Evolutionary conservation across 352 stramenopile species (phyloP).

Genomic region (Globisporangium nunn): DNA sequence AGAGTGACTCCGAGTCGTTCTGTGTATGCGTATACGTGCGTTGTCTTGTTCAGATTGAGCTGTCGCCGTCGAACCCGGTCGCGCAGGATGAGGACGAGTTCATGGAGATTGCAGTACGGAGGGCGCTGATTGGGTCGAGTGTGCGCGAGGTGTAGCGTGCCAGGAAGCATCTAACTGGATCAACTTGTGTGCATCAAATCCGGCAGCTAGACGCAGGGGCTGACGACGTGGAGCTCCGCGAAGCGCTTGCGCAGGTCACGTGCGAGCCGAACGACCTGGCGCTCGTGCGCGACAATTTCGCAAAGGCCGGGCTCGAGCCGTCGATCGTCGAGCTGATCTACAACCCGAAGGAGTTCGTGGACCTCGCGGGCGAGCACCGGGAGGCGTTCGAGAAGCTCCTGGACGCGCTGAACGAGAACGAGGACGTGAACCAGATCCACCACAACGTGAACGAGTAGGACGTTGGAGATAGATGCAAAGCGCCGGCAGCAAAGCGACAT

Average conservation of each 20-base stretch:
- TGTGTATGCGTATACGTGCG: not conserved
- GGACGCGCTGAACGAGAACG: conserved; percentile 68
- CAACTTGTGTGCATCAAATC: not conserved
- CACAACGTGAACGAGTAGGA: conserved; percentile 76
- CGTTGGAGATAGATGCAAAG: not conserved
- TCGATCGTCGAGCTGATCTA: conserved; percentile 77
- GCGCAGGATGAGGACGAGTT: conserved; percentile 54
- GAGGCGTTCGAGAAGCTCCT: conserved; percentile 75
- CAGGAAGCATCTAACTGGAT: not conserved
- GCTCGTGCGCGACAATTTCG: conserved; percentile 49
- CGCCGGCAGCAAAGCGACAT: not conserved
- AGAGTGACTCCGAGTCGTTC: too few relatives aligned
- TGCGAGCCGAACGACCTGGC: conserved; percentile 64
- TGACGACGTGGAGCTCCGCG: conserved; percentile 62
- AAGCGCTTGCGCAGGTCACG: conserved; percentile 57
- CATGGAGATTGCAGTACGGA: conserved; percentile 63
- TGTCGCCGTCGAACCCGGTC: conserved; percentile 18
- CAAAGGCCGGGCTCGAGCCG: conserved; percentile 44
- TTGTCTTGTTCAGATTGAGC: conserved; percentile 23
- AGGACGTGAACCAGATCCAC: conserved; percentile 75
- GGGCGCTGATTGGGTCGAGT: not conserved
- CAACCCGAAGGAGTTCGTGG: conserved; percentile 74
- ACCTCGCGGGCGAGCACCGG: conserved; percentile 34
- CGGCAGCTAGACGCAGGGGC: conserved; percentile 58
- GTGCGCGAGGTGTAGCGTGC: not conserved